Conservation (phyloP, 106 monocot genomes). For the Ottelia alismoides region DNA sequence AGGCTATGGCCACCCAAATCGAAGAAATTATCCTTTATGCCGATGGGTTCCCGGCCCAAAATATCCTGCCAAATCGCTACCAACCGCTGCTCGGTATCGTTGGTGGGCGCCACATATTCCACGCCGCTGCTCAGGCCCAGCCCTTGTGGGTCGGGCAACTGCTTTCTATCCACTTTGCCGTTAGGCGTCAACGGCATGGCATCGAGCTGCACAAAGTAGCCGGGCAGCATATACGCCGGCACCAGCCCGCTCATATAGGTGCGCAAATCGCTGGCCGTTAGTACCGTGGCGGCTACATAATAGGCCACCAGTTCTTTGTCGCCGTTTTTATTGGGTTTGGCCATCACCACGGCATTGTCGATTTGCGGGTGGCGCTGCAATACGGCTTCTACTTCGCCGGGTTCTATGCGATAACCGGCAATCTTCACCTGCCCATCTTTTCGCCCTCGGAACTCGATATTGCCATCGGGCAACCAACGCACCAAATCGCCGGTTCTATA, state of each 20-base stretch:
- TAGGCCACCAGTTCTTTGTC: neutral
- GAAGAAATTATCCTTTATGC: no score
- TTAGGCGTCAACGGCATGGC: neutral
- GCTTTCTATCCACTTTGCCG: no score
- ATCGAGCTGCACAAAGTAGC: no score
- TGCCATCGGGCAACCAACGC: neutral
- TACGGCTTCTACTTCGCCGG: neutral
- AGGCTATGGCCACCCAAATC: no score
- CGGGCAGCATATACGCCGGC: no score
- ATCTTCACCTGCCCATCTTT: neutral
- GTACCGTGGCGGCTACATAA: neutral
- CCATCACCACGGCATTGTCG: neutral
- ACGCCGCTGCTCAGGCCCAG: no score
- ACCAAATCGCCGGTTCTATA: neutral
- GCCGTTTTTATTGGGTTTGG: neutral
- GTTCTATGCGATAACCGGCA: neutral
- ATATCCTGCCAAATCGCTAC: no score
- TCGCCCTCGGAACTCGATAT: neutral
- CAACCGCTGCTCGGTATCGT: no score
- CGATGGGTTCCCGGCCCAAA: no score
- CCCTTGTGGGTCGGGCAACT: no score
- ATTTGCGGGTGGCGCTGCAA: neutral
- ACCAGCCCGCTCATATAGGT: neutral
- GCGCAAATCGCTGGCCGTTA: neutral
- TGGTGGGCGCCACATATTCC: no score